phyloP scores from a whole-genome alignment of 306 rosid species.

The Gastrolobium villosum region DNA sequence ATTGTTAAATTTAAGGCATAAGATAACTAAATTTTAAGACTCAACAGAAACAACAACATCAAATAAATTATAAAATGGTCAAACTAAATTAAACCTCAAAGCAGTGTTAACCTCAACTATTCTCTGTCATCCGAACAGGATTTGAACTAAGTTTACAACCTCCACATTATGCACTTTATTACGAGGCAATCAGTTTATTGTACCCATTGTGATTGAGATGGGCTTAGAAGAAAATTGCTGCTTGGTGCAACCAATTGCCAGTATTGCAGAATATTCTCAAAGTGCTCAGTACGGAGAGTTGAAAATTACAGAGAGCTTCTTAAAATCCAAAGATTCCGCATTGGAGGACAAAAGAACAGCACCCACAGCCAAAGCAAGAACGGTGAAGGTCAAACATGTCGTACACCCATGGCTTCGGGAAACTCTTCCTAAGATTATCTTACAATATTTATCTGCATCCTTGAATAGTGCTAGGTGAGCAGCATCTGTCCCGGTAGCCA shows the following conservation, averaged over 20 bases:
- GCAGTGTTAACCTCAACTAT: constrained; percentile 60
- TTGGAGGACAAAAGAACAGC: constrained; percentile 69
- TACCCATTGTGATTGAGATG: constrained; percentile 41
- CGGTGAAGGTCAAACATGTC: constrained; percentile 64
- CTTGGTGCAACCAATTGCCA: constrained; percentile 51
- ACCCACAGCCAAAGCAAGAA: constrained; percentile 70
- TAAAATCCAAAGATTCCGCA: constrained; percentile 65
- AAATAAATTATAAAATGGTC: constrained; percentile 59
- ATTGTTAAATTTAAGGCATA: constrained; percentile 52
- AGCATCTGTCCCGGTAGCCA: constrained; percentile 62
- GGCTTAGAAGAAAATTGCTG: constrained; percentile 45
- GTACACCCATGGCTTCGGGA: constrained; percentile 75
- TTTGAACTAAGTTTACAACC: constrained; percentile 58
- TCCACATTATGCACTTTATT: constrained; percentile 57
- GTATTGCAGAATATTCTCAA: constrained; percentile 50
- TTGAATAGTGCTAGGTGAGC: constrained; percentile 58
- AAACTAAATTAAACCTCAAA: constrained; percentile 56
- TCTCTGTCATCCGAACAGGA: constrained; percentile 50
- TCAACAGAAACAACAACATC: constrained; percentile 39
- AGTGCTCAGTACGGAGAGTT: constrained; percentile 58
- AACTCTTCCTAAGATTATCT: constrained; percentile 65
- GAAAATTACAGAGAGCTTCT: constrained; percentile 65
- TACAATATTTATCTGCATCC: constrained; percentile 83
- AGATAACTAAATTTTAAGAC: constrained; percentile 43
- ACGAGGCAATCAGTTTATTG: constrained; percentile 49